Base-by-base conservation (phyloP, 2,329 filamentous ascomycete species). In the Aspergillus latus region DNA sequence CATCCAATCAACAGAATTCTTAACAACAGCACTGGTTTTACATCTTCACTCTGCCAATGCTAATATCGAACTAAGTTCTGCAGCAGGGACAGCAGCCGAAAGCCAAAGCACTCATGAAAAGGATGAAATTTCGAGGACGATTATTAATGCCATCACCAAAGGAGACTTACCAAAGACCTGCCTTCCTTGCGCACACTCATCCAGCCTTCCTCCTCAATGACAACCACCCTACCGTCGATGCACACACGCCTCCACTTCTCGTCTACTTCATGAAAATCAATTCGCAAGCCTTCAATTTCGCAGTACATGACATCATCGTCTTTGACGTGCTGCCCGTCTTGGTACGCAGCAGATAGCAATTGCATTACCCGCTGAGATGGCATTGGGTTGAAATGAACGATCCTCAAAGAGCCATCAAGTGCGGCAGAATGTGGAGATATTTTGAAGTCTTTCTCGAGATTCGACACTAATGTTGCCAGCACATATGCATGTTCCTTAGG, bases 141-240 rank as follows among this genome's bases (percentile, higher is more conserved):
- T 21, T 21, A 21, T 21, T 21, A 21, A 21, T 21, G n/a, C 3
- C 9, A 43, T 48, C n/a, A 7, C 11, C 26, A 45, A n/a, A 65
- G 37, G 9, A 64, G 53, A 34, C 63, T 60, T n/a, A 73, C 48
- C 43, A 67, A 51, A 43, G 48, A 53, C 28, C 54, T 60, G 29
- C 61, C 10, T 39, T 68, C 69, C 58, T 65, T 71, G 15, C 44
- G 53, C 36, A 96, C 81, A 57, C 84, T 82, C 72, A 96, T 83
- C 80, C 84, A 87, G 0, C 92, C 92, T 1, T 82, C 85, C 50
- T 79, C 71, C 16, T 88, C 87, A 0, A 96, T 76, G 57, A 84
- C 82, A 2, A 97, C 84, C 65, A 96, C 95, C 52, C 88, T 91
- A 2, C 93, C 93, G 72, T 97, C 93, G n/a, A 97, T 80, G 70